phyloP scores from a whole-genome alignment of 768 basidiomycete genomes.

The Trametes cinnabarina region DNA sequence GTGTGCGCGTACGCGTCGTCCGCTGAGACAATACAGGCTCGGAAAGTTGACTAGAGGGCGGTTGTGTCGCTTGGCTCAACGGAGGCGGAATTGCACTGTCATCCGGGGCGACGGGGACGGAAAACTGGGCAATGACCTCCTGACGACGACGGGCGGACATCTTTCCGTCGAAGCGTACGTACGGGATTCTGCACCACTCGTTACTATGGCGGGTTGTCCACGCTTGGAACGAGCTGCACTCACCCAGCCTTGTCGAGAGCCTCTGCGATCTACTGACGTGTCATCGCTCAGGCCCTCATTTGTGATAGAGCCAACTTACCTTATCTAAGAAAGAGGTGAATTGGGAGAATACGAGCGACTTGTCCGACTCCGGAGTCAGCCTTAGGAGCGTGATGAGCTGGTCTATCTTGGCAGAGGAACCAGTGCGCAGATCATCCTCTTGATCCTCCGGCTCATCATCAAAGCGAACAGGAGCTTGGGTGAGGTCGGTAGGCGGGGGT shows the following conservation, averaged over 20 bases:
- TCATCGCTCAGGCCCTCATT: neutral
- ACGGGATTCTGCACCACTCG: constrained; percentile 56
- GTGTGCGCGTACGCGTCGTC: neutral
- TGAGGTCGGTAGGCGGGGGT: constrained; percentile 63
- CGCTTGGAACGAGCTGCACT: constrained; percentile 10
- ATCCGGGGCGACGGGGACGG: constrained; percentile 54
- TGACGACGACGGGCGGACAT: constrained; percentile 81
- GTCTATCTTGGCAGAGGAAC: constrained; percentile 83
- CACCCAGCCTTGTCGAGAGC: constrained; percentile 65
- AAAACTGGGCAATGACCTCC: constrained; percentile 73
- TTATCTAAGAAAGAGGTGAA: constrained; percentile 86
- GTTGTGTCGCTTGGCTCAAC: constrained; percentile 4
- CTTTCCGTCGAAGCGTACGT: constrained; percentile 80
- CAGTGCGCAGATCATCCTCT: constrained; percentile 40
- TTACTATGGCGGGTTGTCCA: neutral
- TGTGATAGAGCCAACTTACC: constrained; percentile 34
- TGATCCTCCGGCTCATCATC: constrained; percentile 42
- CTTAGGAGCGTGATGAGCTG: constrained; percentile 73
- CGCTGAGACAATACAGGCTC: constrained; percentile 2
- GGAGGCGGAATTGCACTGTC: constrained; percentile 3
- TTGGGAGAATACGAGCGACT: constrained; percentile 87
- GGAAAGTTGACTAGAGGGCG: constrained; percentile 2
- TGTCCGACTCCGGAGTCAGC: constrained; percentile 66
- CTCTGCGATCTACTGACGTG: constrained; percentile 57
- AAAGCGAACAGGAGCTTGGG: constrained; percentile 48